Percentiles rank a stretch among this genome's conserved stretches.
Conservation (phyloP, 2,329 filamentous ascomycete genomes). For the Fusarium nisikadoi region DNA sequence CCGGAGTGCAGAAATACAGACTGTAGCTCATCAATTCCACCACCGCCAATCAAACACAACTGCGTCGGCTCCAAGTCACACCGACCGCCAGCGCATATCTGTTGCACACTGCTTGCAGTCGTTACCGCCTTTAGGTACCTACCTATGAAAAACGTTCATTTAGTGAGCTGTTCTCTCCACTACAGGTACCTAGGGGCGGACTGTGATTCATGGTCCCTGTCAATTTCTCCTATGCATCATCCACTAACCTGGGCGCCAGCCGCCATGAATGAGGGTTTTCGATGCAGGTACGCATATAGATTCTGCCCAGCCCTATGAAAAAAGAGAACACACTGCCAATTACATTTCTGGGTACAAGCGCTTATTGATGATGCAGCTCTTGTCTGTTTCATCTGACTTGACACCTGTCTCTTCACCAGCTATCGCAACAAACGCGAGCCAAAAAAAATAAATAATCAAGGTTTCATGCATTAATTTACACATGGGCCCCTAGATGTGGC, state of each 20-base stretch:
- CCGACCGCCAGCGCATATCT: conserved; percentile 34
- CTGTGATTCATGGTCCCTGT: conserved; percentile 6
- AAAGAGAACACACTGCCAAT: not conserved
- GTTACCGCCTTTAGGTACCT: not conserved
- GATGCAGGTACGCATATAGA: conserved; percentile 29
- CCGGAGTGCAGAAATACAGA: not conserved
- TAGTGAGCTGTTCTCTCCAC: not conserved
- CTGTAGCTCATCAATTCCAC: not conserved
- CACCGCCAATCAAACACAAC: not conserved
- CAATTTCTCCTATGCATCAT: conserved; percentile 12
- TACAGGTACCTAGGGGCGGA: not conserved
- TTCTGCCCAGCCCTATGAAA: not conserved
- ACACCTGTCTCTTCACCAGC: not conserved
- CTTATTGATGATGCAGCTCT: not conserved
- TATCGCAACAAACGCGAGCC: not conserved
- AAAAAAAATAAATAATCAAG: not conserved
- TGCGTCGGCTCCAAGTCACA: conserved; percentile 1
- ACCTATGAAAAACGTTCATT: not conserved
- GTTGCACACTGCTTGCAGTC: conserved; percentile 8
- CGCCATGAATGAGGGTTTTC: conserved; percentile 8
- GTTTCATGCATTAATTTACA: not conserved
- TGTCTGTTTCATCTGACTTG: conserved; percentile 20
- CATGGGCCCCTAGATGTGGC: conserved; percentile 18
- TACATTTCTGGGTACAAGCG: not conserved
- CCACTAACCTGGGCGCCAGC: conserved; percentile 15